These are phyloP conservation scores for Chytriomyces sp. DNA, from an alignment of 192 early-diverging fungal genomes.

Conservation along the genomic window DNA sequence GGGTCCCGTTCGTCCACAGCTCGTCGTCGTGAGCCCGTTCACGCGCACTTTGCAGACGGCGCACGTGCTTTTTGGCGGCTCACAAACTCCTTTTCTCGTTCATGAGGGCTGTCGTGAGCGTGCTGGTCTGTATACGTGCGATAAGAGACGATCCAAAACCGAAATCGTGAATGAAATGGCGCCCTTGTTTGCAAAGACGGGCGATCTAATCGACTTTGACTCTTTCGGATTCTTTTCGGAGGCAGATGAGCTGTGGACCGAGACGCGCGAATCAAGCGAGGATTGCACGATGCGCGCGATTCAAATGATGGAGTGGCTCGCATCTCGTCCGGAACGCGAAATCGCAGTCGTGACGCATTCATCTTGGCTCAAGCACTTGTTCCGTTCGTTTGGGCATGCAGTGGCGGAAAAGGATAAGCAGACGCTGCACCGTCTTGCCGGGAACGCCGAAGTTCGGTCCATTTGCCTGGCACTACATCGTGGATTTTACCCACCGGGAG, in stretches of 20 bases:
- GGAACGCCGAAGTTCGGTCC: constrained; percentile 3
- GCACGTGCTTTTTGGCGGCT: background rate
- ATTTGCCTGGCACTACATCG: constrained; percentile 1
- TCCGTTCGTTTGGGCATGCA: background rate
- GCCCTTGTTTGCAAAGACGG: background rate
- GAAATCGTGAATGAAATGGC: background rate
- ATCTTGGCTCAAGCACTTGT: constrained; percentile 7
- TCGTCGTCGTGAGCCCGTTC: constrained; percentile 3
- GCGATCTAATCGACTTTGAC: background rate
- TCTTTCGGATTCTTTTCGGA: background rate
- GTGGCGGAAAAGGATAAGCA: background rate
- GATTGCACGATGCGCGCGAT: background rate
- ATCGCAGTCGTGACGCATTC: constrained; percentile 3
- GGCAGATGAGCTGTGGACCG: background rate
- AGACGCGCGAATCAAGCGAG: background rate
- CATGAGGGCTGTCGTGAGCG: constrained; percentile 1
- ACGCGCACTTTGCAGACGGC: constrained; percentile 5
- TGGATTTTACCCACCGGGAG: constrained; percentile 1
- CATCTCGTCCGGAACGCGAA: background rate
- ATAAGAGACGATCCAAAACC: background rate
- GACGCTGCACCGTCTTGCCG: constrained; percentile 1
- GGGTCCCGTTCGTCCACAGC: background rate
- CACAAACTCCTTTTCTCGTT: background rate
- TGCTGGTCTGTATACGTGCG: constrained; percentile 1
- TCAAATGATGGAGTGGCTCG: constrained; percentile 3